A percentile compares a stretch with the other conserved stretches of the same genome.
Conservation (phyloP, 306 rosid species). For the Casuarina cunninghamiana region DNA sequence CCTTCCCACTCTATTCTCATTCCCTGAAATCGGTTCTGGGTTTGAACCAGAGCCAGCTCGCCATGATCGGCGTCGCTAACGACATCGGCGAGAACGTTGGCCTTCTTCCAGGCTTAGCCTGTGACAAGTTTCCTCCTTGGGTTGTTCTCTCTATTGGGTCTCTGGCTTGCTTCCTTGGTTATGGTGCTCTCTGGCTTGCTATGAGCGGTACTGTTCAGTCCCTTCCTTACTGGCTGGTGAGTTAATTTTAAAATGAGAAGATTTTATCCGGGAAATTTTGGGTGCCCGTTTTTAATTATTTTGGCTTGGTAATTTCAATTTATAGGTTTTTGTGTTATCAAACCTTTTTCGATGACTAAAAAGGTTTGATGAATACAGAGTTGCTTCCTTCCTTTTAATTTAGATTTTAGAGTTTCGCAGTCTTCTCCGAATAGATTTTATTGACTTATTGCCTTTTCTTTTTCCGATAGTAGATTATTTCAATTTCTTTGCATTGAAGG, state of each 20-base stretch:
- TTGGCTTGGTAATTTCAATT: not conserved
- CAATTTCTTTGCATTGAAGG: not conserved
- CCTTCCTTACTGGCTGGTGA: slow-evolving; percentile 64
- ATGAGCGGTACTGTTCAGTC: slow-evolving; percentile 40
- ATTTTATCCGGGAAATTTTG: not conserved
- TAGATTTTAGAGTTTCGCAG: not conserved
- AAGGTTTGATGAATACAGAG: not conserved
- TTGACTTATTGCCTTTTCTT: not conserved
- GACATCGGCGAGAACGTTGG: slow-evolving; percentile 87
- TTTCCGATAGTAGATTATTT: not conserved
- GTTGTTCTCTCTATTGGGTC: slow-evolving; percentile 56
- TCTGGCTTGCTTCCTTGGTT: slow-evolving; percentile 60
- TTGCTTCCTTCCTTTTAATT: not conserved
- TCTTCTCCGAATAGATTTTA: not conserved
- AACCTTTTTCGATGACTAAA: not conserved
- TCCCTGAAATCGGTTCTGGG: slow-evolving; percentile 68
- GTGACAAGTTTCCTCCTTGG: slow-evolving; percentile 79
- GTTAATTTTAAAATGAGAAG: not conserved
- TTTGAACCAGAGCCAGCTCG: slow-evolving; percentile 63
- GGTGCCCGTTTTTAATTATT: slow-evolving; percentile 13
- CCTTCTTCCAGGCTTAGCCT: slow-evolving; percentile 67
- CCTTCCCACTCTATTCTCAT: slow-evolving; percentile 71
- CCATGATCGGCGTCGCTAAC: slow-evolving; percentile 76
- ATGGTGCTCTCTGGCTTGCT: slow-evolving; percentile 62
- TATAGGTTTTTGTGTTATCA: not conserved